A percentile compares a stretch with the other conserved stretches of the same genome.
Evolutionary conservation across 768 basidiomycete genomes (phyloP).

Genomic region (Pulveroboletus ravenelii): DNA sequence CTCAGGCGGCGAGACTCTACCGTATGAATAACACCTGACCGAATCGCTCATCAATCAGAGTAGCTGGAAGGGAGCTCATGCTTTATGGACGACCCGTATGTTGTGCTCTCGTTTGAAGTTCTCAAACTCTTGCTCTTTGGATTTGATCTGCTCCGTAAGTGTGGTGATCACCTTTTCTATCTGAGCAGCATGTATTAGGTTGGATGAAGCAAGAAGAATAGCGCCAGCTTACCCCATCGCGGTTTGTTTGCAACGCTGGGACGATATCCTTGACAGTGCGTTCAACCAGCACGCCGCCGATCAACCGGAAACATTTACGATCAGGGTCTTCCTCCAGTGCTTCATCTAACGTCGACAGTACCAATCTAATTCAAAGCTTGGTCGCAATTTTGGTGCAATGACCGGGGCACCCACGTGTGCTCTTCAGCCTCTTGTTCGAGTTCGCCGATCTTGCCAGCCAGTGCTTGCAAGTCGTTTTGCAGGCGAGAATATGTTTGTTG

Average conservation of each 20-base stretch:
- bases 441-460: conserved; percentile 94
- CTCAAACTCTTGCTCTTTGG: conserved; percentile 81
- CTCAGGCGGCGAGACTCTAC: not conserved
- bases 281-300: conserved; percentile 94
- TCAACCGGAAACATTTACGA: conserved; percentile 93
- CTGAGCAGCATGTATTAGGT: conserved; percentile 37
- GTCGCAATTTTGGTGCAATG: not conserved
- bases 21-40: not conserved
- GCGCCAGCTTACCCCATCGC: conserved; percentile 63
- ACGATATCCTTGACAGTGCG: conserved; percentile 93
- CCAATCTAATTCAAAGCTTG: conserved; percentile 52
- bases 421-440: conserved; percentile 95
- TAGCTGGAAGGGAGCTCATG: conserved; percentile 15
- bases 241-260: conserved; percentile 85
- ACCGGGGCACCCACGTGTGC: conserved; percentile 61
- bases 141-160: conserved; percentile 83
- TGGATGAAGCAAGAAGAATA: not conserved
- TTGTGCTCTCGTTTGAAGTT: conserved; percentile 73
- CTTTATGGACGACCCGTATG: conserved; percentile 53
- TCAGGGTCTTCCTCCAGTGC: conserved; percentile 76
- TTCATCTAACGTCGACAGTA: conserved; percentile 82
- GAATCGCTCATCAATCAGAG: not conserved
- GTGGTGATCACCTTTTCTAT: conserved; percentile 77
- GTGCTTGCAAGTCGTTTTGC: conserved; percentile 85
- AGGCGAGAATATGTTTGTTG: conserved; percentile 77